A percentile compares a stretch with the other conserved stretches of the same genome.
phyloP scores from a whole-genome alignment of 2,329 filamentous ascomycete species.

The Didymella pinodella region DNA sequence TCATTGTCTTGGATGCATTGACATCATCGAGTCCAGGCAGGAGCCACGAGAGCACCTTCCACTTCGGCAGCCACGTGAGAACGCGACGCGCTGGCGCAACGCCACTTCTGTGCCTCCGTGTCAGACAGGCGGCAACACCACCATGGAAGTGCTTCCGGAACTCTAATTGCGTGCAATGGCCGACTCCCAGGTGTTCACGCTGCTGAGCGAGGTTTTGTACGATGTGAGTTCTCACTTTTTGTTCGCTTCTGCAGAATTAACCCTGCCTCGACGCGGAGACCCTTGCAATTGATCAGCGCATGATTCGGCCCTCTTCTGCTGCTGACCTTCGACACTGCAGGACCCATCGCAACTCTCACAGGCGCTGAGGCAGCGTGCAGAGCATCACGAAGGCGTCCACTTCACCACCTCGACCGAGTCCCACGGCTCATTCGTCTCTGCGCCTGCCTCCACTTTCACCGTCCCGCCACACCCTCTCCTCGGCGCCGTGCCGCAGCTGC shows the following conservation, averaged over 20 bases:
- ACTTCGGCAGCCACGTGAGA: constrained; percentile 5
- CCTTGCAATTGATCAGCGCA: constrained; percentile 32
- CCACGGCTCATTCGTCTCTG: constrained; percentile 20
- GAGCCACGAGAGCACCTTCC: neutral
- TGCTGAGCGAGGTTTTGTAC: constrained; percentile 42
- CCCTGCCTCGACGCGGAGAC: constrained; percentile 25
- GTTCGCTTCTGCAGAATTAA: constrained; percentile 25
- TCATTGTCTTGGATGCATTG: neutral
- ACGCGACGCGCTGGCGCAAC: constrained; percentile 15
- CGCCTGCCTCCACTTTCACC: constrained; percentile 19
- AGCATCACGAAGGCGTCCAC: constrained; percentile 30
- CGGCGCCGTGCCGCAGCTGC: constrained; percentile 25
- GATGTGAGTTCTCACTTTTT: constrained; percentile 44
- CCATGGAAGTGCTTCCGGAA: constrained; percentile 7
- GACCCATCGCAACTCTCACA: constrained; percentile 50
- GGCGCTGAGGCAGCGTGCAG: constrained; percentile 46
- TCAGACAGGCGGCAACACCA: constrained; percentile 3
- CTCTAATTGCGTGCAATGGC: constrained; percentile 32
- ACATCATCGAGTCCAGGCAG: constrained; percentile 9
- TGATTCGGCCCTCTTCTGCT: constrained; percentile 28
- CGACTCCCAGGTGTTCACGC: constrained; percentile 40
- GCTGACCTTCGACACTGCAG: constrained; percentile 38
- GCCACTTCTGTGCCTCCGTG: neutral
- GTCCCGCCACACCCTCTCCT: constrained; percentile 15
- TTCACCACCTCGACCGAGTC: constrained; percentile 40